Evolutionary conservation across 1,139 yeast genomes (phyloP).

Genomic region (Candida sp.): DNA sequence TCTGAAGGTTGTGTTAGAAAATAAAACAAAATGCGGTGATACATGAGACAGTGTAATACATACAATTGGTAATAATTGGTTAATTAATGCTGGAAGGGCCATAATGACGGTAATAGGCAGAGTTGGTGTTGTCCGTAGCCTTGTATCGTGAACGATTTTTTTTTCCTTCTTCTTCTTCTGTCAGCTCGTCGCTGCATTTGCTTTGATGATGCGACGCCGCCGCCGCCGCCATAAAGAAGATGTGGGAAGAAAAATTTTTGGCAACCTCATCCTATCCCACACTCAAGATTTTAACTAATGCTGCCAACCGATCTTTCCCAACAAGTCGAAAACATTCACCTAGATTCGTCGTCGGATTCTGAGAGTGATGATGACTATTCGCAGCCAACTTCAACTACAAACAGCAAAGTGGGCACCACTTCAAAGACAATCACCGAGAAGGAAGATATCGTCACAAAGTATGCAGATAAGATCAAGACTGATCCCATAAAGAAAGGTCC

Average conservation of each 20-base stretch:
- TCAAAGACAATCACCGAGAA: conserved; percentile 43
- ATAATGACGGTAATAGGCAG: neutral
- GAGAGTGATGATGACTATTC: conserved; percentile 16
- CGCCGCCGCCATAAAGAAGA: neutral
- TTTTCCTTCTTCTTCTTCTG: neutral
- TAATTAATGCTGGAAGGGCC: conserved; percentile 19
- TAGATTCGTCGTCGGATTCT: conserved; percentile 12
- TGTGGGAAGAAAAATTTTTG: conserved; percentile 2
- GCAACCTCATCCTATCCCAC: conserved; percentile 1
- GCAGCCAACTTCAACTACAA: conserved; percentile 2
- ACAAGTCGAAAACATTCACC: conserved; percentile 3
- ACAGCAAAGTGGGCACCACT: neutral
- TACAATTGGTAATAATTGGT: conserved; percentile 30
- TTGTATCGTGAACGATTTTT: neutral
- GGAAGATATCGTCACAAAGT: conserved; percentile 62
- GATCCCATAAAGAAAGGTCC: conserved; percentile 62
- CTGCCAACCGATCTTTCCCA: conserved; percentile 3
- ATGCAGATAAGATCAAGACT: conserved; percentile 65
- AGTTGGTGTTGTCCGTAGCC: neutral
- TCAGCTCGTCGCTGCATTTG: neutral
- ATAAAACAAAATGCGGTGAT: neutral
- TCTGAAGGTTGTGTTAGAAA: conserved; percentile 25
- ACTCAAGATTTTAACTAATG: neutral
- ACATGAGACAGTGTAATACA: conserved; percentile 14
- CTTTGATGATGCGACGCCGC: neutral